Conservation (phyloP, 768 basidiomycete species). For the Russula vinacea region DNA sequence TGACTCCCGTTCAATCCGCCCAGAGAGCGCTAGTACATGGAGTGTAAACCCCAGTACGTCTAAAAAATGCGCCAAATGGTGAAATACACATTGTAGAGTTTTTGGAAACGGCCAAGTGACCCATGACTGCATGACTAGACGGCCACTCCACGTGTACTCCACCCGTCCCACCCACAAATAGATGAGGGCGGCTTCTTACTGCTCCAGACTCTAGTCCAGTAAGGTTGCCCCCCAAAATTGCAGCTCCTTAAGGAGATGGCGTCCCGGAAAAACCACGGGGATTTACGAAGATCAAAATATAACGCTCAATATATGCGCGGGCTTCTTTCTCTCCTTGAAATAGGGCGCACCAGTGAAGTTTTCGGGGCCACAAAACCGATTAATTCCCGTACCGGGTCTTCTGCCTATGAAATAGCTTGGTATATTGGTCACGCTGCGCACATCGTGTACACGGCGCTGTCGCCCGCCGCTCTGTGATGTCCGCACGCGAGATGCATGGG, state of each 20-base stretch:
- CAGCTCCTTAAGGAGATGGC: neutral
- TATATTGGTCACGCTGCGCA: constrained; percentile 21
- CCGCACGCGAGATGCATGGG: constrained; percentile 22
- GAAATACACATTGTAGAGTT: too few relatives aligned
- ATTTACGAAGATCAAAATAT: neutral
- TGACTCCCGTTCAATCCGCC: too few relatives aligned
- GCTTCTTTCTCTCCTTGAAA: neutral
- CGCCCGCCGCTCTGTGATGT: constrained; percentile 14
- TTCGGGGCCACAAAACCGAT: neutral
- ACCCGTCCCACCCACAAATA: neutral
- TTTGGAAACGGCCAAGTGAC: too few relatives aligned
- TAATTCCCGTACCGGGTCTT: neutral
- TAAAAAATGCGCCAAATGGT: too few relatives aligned
- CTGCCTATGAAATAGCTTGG: constrained; percentile 15
- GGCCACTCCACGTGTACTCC: neutral
- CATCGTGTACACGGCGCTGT: constrained; percentile 13
- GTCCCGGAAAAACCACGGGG: neutral
- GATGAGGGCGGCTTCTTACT: neutral
- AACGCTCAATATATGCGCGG: neutral
- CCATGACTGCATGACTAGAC: too few relatives aligned
- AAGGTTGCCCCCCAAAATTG: neutral
- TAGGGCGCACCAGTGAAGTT: neutral
- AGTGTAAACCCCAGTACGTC: too few relatives aligned
- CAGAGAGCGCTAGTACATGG: too few relatives aligned
- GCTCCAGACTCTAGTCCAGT: neutral